A percentile compares a stretch with the other conserved stretches of the same genome.
Conservation (phyloP, 345 rosid species). For the Rhodomyrtus tomentosa region DNA sequence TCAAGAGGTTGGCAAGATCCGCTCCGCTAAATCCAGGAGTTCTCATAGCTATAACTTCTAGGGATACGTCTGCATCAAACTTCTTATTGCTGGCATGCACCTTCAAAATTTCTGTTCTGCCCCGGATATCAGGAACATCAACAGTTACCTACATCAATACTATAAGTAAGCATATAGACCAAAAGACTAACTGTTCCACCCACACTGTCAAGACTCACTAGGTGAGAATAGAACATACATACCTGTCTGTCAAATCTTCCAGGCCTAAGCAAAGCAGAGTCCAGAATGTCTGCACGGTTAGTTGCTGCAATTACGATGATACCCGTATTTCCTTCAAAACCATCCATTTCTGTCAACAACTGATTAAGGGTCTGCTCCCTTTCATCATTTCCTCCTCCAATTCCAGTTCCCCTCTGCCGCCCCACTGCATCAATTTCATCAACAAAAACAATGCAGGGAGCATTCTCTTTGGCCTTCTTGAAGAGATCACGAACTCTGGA, state of each 20-base stretch:
- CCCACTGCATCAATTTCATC: slow-evolving; percentile 99
- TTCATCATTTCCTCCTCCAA: slow-evolving; percentile 98
- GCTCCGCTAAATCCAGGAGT: slow-evolving; percentile 99
- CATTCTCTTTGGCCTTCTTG: slow-evolving; percentile 90
- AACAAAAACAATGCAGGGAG: slow-evolving; percentile 96
- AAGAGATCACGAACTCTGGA: slow-evolving; percentile 93
- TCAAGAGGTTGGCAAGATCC: slow-evolving; percentile 92
- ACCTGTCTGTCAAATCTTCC: slow-evolving; percentile 98
- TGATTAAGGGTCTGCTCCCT: slow-evolving; percentile 97
- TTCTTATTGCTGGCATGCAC: slow-evolving; percentile 89
- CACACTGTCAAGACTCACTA: background rate
- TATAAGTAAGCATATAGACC: background rate
- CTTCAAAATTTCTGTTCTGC: slow-evolving; percentile 86
- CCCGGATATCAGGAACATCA: slow-evolving; percentile 86
- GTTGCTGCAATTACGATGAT: slow-evolving; percentile 91
- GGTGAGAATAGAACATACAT: background rate
- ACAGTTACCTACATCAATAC: slow-evolving; percentile 53
- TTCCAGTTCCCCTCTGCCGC: slow-evolving; percentile 88
- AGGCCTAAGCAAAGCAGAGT: slow-evolving; percentile 86
- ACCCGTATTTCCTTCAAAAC: slow-evolving; percentile 95
- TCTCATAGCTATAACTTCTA: slow-evolving; percentile 90
- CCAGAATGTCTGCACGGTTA: slow-evolving; percentile 88
- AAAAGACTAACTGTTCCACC: background rate
- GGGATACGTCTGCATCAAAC: slow-evolving; percentile 77
- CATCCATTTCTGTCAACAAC: slow-evolving; percentile 97